Conservation (phyloP, 106 monocot genomes). For the Alisma plantagoaquatica region DNA sequence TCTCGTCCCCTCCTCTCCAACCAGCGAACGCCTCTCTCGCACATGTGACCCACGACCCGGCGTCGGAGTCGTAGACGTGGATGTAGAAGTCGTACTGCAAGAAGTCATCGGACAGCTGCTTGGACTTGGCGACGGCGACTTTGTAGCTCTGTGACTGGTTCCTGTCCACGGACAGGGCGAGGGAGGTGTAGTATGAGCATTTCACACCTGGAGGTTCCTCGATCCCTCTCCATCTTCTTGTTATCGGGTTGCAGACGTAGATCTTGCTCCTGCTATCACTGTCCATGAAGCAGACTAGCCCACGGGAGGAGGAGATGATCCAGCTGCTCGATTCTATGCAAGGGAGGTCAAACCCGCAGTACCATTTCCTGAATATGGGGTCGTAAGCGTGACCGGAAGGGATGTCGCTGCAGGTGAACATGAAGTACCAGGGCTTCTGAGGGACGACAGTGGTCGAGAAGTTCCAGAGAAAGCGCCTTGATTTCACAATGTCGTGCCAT, state of each 20-base stretch:
- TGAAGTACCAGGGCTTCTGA: constrained; percentile 78
- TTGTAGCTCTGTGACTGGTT: constrained; percentile 25
- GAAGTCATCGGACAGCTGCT: constrained; percentile 45
- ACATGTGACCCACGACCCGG: constrained; percentile 24
- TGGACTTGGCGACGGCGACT: constrained; percentile 37
- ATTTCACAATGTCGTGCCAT: constrained; percentile 35
- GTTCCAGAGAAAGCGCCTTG: constrained; percentile 30
- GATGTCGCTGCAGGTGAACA: constrained; percentile 44
- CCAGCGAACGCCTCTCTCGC: constrained; percentile 37
- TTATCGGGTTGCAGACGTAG: constrained; percentile 60
- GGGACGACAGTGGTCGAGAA: constrained; percentile 10
- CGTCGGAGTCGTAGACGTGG: constrained; percentile 39
- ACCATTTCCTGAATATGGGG: constrained; percentile 46
- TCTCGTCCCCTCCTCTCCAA: constrained; percentile 74
- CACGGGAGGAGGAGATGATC: constrained; percentile 51
- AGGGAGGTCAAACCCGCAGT: constrained; percentile 38
- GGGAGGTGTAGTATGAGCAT: constrained; percentile 46
- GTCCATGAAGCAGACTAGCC: constrained; percentile 68
- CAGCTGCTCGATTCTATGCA: constrained; percentile 55
- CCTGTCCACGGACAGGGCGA: constrained; percentile 38
- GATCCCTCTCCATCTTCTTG: constrained; percentile 32
- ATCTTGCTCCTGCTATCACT: constrained; percentile 35
- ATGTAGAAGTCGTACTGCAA: constrained; percentile 48
- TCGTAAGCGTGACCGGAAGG: constrained; percentile 48
- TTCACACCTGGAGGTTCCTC: constrained; percentile 27